Conservation (phyloP, 495 filamentous ascomycete species). For the Thozetella sp. region DNA sequence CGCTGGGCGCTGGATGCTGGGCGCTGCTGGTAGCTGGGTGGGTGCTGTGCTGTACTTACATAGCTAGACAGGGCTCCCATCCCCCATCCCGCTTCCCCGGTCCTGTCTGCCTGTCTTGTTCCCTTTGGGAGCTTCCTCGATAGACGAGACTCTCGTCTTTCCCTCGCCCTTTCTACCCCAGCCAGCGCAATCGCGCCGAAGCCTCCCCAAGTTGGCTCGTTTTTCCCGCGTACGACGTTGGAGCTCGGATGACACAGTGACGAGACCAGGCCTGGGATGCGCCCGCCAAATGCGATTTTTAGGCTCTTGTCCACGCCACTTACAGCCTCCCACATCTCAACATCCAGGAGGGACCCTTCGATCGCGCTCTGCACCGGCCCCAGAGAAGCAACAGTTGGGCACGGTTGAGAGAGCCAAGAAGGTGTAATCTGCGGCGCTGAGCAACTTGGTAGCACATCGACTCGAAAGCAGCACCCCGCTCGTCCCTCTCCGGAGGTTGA, state of each 20-base stretch:
- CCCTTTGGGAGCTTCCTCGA: background rate
- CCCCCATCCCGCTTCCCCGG: no score
- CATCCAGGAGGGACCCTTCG: no score
- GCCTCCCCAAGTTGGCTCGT: no score
- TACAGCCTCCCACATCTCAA: background rate
- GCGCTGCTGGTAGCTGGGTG: no score
- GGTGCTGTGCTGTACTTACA: no score
- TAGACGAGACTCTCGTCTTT: constrained; percentile 3
- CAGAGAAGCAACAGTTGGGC: no score
- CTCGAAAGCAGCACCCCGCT: constrained; percentile 30
- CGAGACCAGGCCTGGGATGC: background rate
- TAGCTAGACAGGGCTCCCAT: no score
- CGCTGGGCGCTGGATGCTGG: no score
- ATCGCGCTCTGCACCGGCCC: no score
- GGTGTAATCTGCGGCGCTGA: background rate
- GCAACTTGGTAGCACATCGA: background rate
- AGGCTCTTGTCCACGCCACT: background rate
- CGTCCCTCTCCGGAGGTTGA: constrained; percentile 66
- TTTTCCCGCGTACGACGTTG: no score
- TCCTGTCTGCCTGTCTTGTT: background rate
- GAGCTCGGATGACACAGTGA: background rate
- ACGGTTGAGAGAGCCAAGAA: no score
- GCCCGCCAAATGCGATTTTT: no score
- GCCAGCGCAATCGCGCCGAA: background rate
- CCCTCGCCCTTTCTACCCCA: background rate